Evolutionary conservation across 2,329 filamentous ascomycete genomes (phyloP).

Genomic region (Coniochaeta prunicola): DNA sequence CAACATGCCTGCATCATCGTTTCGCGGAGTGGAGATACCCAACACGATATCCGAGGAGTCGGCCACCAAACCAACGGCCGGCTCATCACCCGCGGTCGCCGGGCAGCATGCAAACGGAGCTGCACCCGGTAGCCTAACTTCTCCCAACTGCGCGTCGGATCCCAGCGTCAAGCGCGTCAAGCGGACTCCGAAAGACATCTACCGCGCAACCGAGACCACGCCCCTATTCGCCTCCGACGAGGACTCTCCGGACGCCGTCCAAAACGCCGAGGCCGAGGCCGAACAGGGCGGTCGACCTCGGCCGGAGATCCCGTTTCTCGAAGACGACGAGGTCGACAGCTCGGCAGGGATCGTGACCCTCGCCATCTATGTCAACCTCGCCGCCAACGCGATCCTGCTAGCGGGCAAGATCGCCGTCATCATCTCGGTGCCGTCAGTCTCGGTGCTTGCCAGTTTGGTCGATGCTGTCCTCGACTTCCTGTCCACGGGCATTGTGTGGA

Average conservation of each 20-base stretch:
- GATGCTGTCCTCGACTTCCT: slow-evolving; percentile 77
- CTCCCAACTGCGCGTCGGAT: background rate
- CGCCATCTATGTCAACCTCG: slow-evolving; percentile 80
- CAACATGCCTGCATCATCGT: slow-evolving; percentile 47
- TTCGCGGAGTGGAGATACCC: slow-evolving; percentile 54
- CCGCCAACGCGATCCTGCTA: slow-evolving; percentile 69
- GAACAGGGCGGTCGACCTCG: slow-evolving; percentile 30
- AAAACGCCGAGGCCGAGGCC: slow-evolving; percentile 32
- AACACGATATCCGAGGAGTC: slow-evolving; percentile 70
- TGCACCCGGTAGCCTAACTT: slow-evolving; percentile 10
- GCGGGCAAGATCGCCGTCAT: slow-evolving; percentile 72
- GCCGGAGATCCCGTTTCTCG: slow-evolving; percentile 61
- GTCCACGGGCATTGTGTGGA: slow-evolving; percentile 74
- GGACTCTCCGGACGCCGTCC: slow-evolving; percentile 34
- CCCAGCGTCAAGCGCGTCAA: slow-evolving; percentile 48
- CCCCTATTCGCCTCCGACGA: slow-evolving; percentile 48
- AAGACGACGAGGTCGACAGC: slow-evolving; percentile 66
- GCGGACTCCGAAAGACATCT: slow-evolving; percentile 79
- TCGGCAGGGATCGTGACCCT: slow-evolving; percentile 70
- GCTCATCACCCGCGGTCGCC: slow-evolving; percentile 18
- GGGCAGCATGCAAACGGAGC: slow-evolving; percentile 16
- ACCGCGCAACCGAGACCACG: slow-evolving; percentile 64
- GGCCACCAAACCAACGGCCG: slow-evolving; percentile 20
- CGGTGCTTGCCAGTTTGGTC: slow-evolving; percentile 71
- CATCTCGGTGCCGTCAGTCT: slow-evolving; percentile 71